Evolutionary conservation across 306 rosid species (phyloP).

Genomic region (Prunus persica): Prunus_persica_NCBIv2 NC_034009.1:24338501-24339000

Average conservation of each 20-base stretch:
- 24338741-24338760: conserved; percentile 25
- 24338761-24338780: conserved; percentile 31
- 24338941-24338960: too few relatives aligned
- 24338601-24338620: conserved; percentile 16
- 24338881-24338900: not conserved
- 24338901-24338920: too few relatives aligned
- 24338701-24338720: conserved; percentile 34
- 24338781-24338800: conserved; percentile 35
- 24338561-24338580: conserved; percentile 18
- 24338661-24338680: conserved; percentile 11
- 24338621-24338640: conserved; percentile 5
- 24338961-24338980: too few relatives aligned
- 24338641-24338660: conserved; percentile 17
- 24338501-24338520: not conserved
- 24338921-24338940: too few relatives aligned
- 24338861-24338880: not conserved
- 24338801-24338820: conserved; percentile 17
- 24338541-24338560: conserved; percentile 10
- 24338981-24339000: too few relatives aligned
- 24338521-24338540: conserved; percentile 9
- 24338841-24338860: conserved; percentile 11
- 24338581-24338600: conserved; percentile 19
- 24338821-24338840: conserved; percentile 23
- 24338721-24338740: conserved; percentile 32
- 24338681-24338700: conserved; percentile 27